A percentile compares a stretch with the other conserved stretches of the same genome.
phyloP scores from a whole-genome alignment of 192 early-diverging fungal genomes.

The Martensiomyces pterosporus region DNA sequence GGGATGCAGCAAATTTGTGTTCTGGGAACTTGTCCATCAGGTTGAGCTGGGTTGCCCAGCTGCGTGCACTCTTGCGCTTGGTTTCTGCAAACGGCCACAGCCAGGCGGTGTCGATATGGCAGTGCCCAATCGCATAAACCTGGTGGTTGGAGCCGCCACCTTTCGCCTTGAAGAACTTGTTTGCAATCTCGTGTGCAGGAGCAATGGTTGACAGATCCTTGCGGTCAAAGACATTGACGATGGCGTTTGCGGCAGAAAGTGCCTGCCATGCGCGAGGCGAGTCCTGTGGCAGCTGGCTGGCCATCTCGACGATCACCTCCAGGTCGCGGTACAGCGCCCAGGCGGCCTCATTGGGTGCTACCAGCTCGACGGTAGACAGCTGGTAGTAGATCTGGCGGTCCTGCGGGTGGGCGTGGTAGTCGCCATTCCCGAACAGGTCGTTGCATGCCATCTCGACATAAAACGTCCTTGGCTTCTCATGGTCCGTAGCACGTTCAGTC shows the following conservation, averaged over 20 bases:
- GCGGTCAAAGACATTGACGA: conserved; percentile 72
- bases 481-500: conserved; percentile 32
- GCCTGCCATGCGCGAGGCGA: conserved; percentile 72
- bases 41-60: conserved; percentile 71
- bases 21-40: conserved; percentile 88
- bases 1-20: conserved; percentile 86
- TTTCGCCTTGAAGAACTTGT: conserved; percentile 64
- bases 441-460: conserved; percentile 92
- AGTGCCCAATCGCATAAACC: conserved; percentile 91
- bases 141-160: conserved; percentile 56
- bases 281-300: conserved; percentile 67
- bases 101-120: conserved; percentile 88
- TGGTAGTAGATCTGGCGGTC: conserved; percentile 63
- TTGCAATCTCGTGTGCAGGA: conserved; percentile 49
- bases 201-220: conserved; percentile 41
- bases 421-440: conserved; percentile 83
- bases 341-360: conserved; percentile 66
- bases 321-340: conserved; percentile 73
- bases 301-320: conserved; percentile 74
- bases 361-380: conserved; percentile 62
- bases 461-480: conserved; percentile 57
- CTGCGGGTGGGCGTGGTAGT: conserved; percentile 58
- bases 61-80: conserved; percentile 82
- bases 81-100: conserved; percentile 96
- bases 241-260: conserved; percentile 69